phyloP scores from a whole-genome alignment of 129 eudicot genomes.

The Saussurea involucrata region DNA sequence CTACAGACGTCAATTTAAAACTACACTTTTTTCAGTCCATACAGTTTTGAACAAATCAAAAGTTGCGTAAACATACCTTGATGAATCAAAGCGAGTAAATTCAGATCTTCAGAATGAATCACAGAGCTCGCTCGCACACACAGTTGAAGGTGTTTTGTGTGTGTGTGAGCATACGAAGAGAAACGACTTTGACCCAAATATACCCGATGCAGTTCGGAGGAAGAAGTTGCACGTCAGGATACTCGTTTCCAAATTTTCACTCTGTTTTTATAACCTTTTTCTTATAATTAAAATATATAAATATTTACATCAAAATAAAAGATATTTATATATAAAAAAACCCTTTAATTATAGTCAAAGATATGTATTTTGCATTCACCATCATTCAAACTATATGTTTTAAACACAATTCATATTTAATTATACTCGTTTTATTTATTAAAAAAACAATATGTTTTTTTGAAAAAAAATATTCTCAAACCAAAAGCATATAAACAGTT shows the following conservation, averaged over 20 bases:
- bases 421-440: too few species aligned
- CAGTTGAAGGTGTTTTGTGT: constrained; percentile 29
- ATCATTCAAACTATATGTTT: too few species aligned
- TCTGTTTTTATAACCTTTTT: constrained; percentile 7
- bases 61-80: constrained; percentile 19
- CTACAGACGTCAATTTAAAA: not conserved
- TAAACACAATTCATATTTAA: too few species aligned
- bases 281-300: not conserved
- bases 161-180: constrained; percentile 20
- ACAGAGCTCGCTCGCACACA: constrained; percentile 19
- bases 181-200: constrained; percentile 28
- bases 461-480: not conserved
- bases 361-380: not conserved
- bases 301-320: not conserved
- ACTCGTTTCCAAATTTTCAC: constrained; percentile 8
- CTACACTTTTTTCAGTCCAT: not conserved
- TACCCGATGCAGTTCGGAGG: constrained; percentile 5
- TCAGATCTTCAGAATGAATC: constrained; percentile 17
- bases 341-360: not conserved
- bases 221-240: constrained; percentile 17
- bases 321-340: not conserved
- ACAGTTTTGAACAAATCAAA: not conserved
- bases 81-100: not conserved
- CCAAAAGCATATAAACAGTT: not conserved
- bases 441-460: not conserved